A percentile compares a stretch with the other conserved stretches of the same genome.
These are phyloP conservation scores for Talaromyces sp. DNA, from an alignment of 2,329 filamentous ascomycete species.

Conservation along the genomic window DNA sequence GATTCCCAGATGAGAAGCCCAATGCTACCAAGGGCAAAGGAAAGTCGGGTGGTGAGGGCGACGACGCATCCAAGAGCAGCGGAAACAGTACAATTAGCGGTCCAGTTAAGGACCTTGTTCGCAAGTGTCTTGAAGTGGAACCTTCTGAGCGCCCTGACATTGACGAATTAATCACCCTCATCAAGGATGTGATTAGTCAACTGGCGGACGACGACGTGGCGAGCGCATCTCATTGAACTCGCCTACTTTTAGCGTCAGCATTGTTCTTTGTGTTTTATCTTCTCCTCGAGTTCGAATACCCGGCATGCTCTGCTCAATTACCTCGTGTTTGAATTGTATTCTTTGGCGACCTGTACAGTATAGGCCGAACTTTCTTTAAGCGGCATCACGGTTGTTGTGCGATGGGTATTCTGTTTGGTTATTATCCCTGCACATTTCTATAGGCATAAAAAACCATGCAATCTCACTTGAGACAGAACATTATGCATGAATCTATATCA, in stretches of 20 bases:
- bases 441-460: neutral
- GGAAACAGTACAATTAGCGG: constrained; percentile 70
- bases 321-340: constrained; percentile 9
- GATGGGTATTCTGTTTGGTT: neutral
- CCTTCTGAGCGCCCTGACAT: constrained; percentile 85
- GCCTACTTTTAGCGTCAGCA: neutral
- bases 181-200: constrained; percentile 71
- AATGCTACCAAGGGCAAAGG: constrained; percentile 63
- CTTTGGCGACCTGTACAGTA: constrained; percentile 30
- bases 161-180: constrained; percentile 75
- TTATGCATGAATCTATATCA: neutral
- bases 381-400: constrained; percentile 2
- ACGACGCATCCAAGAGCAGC: constrained; percentile 33
- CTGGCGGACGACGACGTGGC: constrained; percentile 64
- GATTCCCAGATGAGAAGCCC: constrained; percentile 83
- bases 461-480: too few species aligned
- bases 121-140: constrained; percentile 84
- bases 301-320: constrained; percentile 18
- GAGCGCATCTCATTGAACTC: constrained; percentile 25
- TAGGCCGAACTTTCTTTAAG: constrained; percentile 17
- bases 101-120: constrained; percentile 81
- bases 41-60: constrained; percentile 40
- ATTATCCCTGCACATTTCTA: neutral
- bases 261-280: constrained; percentile 2
- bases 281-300: constrained; percentile 6